Percentiles rank a stretch among this genome's conserved stretches.
Evolutionary conservation across 176 grass and related monocot genomes (phyloP).

Genomic region (Aegilops sharonensis): DNA sequence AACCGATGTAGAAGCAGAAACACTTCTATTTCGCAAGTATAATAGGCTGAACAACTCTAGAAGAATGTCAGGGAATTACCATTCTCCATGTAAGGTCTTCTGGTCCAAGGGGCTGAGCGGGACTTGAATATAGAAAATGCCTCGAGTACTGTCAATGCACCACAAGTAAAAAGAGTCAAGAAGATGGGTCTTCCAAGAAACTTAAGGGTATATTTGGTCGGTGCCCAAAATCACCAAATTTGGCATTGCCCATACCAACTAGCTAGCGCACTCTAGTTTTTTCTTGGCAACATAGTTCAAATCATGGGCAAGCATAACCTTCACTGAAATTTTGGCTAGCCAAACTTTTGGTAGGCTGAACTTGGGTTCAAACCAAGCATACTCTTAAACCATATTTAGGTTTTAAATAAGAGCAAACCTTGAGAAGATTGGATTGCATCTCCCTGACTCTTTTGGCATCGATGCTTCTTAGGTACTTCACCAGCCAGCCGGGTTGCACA

Average conservation of each 20-base stretch:
- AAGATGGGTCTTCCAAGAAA: constrained; percentile 10
- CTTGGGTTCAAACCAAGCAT: neutral
- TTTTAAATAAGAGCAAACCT: constrained; percentile 46
- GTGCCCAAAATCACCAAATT: neutral
- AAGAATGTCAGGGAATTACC: constrained; percentile 42
- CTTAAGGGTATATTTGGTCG: neutral
- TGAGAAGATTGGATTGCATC: constrained; percentile 72
- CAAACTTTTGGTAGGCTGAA: neutral
- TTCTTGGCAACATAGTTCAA: neutral
- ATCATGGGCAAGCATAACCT: neutral
- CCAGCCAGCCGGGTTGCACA: constrained; percentile 77
- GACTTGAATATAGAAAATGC: constrained; percentile 90
- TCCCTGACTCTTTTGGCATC: constrained; percentile 49
- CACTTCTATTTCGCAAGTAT: neutral
- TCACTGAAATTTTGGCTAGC: neutral
- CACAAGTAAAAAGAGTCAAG: constrained; percentile 24
- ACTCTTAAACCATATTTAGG: too few species aligned
- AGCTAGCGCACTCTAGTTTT: neutral
- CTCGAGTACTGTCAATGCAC: constrained; percentile 59
- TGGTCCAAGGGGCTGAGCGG: constrained; percentile 79
- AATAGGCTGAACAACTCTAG: neutral
- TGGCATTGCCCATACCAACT: neutral
- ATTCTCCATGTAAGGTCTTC: constrained; percentile 98
- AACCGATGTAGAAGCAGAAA: neutral
- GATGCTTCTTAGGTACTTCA: constrained; percentile 72